phyloP scores from a whole-genome alignment of 495 filamentous ascomycete species.

The Podospora bellae-mahoneyi region DNA sequence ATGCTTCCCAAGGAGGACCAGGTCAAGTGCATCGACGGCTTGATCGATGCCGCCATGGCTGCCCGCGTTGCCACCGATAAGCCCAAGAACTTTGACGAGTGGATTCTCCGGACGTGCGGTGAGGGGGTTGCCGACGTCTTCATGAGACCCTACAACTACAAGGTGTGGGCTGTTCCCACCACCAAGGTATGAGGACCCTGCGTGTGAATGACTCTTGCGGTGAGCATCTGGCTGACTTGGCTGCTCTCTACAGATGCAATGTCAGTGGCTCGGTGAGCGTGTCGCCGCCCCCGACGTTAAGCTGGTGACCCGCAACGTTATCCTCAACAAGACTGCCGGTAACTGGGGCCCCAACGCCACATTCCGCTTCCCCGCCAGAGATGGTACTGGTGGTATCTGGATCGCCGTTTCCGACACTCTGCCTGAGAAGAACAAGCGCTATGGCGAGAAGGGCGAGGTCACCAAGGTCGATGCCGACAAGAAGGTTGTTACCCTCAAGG shows the following conservation, averaged over 20 bases:
- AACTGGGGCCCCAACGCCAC: slow-evolving; percentile 98
- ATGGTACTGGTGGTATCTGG: slow-evolving; percentile 98
- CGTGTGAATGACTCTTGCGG: not conserved
- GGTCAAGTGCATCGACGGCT: slow-evolving; percentile 89
- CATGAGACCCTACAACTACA: slow-evolving; percentile 99
- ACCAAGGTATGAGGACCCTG: slow-evolving; percentile 69
- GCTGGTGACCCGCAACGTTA: slow-evolving; percentile 88
- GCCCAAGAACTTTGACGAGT: slow-evolving; percentile 95
- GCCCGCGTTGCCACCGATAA: slow-evolving; percentile 81
- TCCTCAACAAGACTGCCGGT: slow-evolving; percentile 92
- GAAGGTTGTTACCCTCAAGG: slow-evolving; percentile 76
- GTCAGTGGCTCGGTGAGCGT: slow-evolving; percentile 96
- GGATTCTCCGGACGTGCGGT: slow-evolving; percentile 93
- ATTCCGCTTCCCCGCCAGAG: slow-evolving; percentile 95
- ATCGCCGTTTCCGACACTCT: slow-evolving; percentile 94
- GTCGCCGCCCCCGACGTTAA: slow-evolving; percentile 97
- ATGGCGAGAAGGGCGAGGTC: slow-evolving; percentile 82
- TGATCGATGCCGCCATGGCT: slow-evolving; percentile 93
- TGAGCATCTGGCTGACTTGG: slow-evolving; percentile 9
- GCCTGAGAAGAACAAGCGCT: slow-evolving; percentile 84
- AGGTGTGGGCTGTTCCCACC: slow-evolving; percentile 98
- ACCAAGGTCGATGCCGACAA: slow-evolving; percentile 77
- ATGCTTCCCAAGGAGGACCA: slow-evolving; percentile 98
- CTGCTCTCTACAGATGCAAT: slow-evolving; percentile 88
- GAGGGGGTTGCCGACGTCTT: slow-evolving; percentile 88